Evolutionary conservation across 164 flowering plant species (phyloP).

Genomic region (Malania oleifera): DNA sequence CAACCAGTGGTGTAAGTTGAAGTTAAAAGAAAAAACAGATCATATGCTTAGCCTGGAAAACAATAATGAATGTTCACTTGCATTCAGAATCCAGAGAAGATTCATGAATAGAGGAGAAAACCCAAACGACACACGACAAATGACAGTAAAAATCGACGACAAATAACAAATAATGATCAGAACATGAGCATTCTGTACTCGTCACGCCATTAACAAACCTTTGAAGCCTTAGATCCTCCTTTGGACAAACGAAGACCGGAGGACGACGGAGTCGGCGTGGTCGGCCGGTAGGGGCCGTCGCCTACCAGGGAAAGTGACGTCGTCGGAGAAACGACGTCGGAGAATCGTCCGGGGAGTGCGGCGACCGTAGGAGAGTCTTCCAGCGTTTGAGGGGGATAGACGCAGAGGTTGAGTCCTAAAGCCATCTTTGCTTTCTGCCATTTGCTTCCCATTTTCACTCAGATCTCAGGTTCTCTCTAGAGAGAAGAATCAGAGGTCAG

Average conservation of each 20-base stretch:
- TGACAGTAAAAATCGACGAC: neutral
- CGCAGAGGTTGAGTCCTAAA: slow-evolving; percentile 52
- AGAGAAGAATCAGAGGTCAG: too few species aligned
- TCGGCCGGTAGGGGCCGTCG: slow-evolving; percentile 20
- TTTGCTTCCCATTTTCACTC: slow-evolving; percentile 55
- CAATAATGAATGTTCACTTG: too few species aligned
- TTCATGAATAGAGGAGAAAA: slow-evolving; percentile 7
- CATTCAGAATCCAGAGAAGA: slow-evolving; percentile 10
- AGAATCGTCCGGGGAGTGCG: slow-evolving; percentile 24
- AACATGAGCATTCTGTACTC: too few species aligned
- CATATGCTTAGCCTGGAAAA: too few species aligned
- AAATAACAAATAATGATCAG: too few species aligned
- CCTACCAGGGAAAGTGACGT: neutral
- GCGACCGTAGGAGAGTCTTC: slow-evolving; percentile 27
- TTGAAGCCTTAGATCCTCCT: slow-evolving; percentile 42
- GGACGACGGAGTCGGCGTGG: slow-evolving; percentile 59
- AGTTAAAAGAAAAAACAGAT: too few species aligned
- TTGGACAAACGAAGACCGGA: slow-evolving; percentile 48
- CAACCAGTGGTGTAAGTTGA: too few species aligned
- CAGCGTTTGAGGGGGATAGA: slow-evolving; percentile 41
- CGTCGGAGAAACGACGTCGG: slow-evolving; percentile 35
- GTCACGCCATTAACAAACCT: slow-evolving; percentile 30
- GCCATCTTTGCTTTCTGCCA: slow-evolving; percentile 82
- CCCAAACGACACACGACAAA: neutral
- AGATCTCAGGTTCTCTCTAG: neutral